Conservation (phyloP, 352 stramenopile genomes). For the Hyaloperonospora brassicae region DNA sequence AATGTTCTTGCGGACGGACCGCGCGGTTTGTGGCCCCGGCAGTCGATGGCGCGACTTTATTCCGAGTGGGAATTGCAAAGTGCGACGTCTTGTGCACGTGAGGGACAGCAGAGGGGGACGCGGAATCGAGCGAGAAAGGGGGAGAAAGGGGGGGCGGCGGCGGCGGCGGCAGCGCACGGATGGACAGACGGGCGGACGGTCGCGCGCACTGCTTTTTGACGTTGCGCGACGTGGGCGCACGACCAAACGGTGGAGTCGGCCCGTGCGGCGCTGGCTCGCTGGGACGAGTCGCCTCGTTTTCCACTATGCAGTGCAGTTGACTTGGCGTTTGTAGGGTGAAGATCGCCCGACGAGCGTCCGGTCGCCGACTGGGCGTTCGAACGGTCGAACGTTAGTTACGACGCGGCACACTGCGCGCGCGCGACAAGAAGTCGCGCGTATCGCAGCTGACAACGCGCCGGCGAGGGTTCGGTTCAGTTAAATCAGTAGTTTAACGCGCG, state of each 20-base stretch:
- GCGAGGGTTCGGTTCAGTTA: no score
- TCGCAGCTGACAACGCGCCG: no score
- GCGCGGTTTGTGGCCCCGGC: no score
- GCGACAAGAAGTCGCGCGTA: no score
- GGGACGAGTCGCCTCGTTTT: neutral
- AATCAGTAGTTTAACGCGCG: no score
- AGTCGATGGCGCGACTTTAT: no score
- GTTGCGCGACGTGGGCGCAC: slow-evolving; percentile 17
- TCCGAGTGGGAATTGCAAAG: slow-evolving; percentile 21
- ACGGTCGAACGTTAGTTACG: slow-evolving; percentile 9
- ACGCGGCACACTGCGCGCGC: no score
- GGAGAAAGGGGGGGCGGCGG: no score
- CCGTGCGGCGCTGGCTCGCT: slow-evolving; percentile 17
- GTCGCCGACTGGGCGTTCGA: slow-evolving; percentile 5
- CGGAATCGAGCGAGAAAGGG: no score
- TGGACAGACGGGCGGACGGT: slow-evolving; percentile 1
- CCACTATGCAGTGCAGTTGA: slow-evolving; percentile 17
- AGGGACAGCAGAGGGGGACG: no score
- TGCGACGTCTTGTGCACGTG: slow-evolving; percentile 3
- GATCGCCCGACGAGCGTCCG: slow-evolving; percentile 7
- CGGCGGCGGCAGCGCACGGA: slow-evolving; percentile 1
- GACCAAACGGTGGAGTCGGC: slow-evolving; percentile 7
- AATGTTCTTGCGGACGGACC: slow-evolving; percentile 5
- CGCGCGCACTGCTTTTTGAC: slow-evolving; percentile 2
- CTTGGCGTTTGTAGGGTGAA: slow-evolving; percentile 14